A percentile compares a stretch with the other conserved stretches of the same genome.
Conservation (phyloP, 2,329 filamentous ascomycete genomes). For the Xylariales sp. region DNA sequence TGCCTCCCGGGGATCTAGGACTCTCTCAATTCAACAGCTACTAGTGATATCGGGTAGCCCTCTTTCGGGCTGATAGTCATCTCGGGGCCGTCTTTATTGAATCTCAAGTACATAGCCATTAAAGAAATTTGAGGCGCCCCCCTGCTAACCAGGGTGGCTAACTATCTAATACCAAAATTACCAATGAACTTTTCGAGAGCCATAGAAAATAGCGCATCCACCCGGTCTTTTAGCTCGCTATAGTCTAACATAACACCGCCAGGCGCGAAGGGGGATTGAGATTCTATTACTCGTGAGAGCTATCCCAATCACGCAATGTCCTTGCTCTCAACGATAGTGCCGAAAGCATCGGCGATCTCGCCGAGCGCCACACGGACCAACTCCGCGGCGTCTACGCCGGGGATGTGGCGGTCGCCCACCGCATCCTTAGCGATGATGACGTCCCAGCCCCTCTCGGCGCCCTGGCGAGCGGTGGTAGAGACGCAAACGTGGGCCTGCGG, state of each 20-base stretch:
- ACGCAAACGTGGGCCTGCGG: conserved; percentile 31
- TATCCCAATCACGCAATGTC: conserved; percentile 10
- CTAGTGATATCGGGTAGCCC: neutral
- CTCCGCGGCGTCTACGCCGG: conserved; percentile 26
- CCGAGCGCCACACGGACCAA: conserved; percentile 29
- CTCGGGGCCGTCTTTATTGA: too few relatives aligned
- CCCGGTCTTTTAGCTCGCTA: too few relatives aligned
- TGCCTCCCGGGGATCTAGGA: neutral
- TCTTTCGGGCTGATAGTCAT: neutral
- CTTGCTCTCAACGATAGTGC: conserved; percentile 29
- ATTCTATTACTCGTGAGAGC: neutral
- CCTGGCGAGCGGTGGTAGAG: conserved; percentile 30
- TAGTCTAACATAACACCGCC: too few relatives aligned
- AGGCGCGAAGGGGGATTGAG: too few relatives aligned
- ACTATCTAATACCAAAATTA: too few relatives aligned
- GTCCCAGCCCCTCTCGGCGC: conserved; percentile 30
- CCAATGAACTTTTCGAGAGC: too few relatives aligned
- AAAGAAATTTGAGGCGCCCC: too few relatives aligned
- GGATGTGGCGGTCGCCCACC: conserved; percentile 31
- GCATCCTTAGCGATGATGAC: conserved; percentile 28
- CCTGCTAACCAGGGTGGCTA: too few relatives aligned
- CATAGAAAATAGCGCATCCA: too few relatives aligned
- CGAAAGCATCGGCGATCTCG: conserved; percentile 32
- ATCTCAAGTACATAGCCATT: too few relatives aligned
- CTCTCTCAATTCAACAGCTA: neutral